phyloP scores from a whole-genome alignment of 2,329 filamentous ascomycete genomes.

The Parafenestella ontariensis region DNA sequence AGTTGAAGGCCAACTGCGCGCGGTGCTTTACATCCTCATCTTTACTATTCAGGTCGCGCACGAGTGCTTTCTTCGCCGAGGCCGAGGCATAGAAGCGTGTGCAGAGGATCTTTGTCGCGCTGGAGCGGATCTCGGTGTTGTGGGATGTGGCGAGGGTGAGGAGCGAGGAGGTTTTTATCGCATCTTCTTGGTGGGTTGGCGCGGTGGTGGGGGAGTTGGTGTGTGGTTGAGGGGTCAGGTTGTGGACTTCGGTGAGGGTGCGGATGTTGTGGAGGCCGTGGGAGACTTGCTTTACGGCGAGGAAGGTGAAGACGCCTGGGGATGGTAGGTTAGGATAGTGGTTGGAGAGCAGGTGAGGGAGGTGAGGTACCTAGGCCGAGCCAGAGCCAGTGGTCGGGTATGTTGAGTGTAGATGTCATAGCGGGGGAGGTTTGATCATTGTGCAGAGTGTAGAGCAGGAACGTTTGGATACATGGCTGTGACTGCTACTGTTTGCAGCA shows the following conservation, averaged over 20 bases:
- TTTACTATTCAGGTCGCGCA: slow-evolving; percentile 33
- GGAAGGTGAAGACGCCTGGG: slow-evolving; percentile 62
- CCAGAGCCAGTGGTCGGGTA: slow-evolving; percentile 57
- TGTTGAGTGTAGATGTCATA: too few relatives aligned
- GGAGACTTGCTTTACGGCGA: slow-evolving; percentile 65
- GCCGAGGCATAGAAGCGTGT: slow-evolving; percentile 39
- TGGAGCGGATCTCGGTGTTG: slow-evolving; percentile 54
- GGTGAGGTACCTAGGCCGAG: slow-evolving; percentile 50
- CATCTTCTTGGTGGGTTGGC: slow-evolving; percentile 68
- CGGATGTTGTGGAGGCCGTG: slow-evolving; percentile 66
- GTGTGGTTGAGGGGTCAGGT: slow-evolving; percentile 63
- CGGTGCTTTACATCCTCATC: slow-evolving; percentile 24
- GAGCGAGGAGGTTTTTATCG: slow-evolving; percentile 52
- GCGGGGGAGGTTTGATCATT: too few relatives aligned
- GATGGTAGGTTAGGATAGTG: slow-evolving; percentile 50
- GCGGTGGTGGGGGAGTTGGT: slow-evolving; percentile 59
- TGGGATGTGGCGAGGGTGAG: slow-evolving; percentile 49
- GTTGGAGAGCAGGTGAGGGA: slow-evolving; percentile 50
- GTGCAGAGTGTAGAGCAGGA: slow-evolving; percentile 3
- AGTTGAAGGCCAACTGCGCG: slow-evolving; percentile 34
- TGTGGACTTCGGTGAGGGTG: slow-evolving; percentile 70
- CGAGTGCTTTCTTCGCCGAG: slow-evolving; percentile 22
- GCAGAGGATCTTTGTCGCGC: slow-evolving; percentile 48
- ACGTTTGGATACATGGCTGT: slow-evolving; percentile 1
- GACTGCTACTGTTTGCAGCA: slow-evolving; percentile 2